phyloP scores from a whole-genome alignment of 2,329 filamentous ascomycete genomes.

The Blumeria hordei region DNA sequence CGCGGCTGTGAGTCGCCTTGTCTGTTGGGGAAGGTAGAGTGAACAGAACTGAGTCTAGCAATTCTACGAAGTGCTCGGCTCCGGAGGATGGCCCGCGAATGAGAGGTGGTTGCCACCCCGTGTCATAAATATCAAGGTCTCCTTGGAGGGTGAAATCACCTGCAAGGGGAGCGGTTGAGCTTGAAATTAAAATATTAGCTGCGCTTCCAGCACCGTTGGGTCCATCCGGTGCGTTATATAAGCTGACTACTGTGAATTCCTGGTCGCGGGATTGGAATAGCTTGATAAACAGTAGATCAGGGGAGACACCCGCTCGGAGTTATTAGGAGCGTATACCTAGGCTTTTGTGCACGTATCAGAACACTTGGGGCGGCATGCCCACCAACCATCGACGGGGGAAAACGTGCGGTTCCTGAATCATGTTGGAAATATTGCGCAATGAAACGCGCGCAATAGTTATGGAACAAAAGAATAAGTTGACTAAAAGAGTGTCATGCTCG shows the following conservation, averaged over 20 bases:
- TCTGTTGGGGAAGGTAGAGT: not conserved
- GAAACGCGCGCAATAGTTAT: too few relatives aligned
- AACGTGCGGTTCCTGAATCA: constrained; percentile 1
- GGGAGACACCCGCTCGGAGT: too few relatives aligned
- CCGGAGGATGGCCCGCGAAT: not conserved
- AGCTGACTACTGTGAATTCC: not conserved
- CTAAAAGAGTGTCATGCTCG: too few relatives aligned
- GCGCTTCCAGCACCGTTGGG: not conserved
- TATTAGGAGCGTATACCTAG: not conserved
- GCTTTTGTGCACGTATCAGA: not conserved
- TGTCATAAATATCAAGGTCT: not conserved
- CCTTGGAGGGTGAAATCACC: not conserved
- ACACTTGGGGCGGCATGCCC: not conserved
- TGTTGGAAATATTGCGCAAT: too few relatives aligned
- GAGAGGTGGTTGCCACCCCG: not conserved
- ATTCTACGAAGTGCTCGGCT: not conserved
- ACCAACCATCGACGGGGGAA: not conserved
- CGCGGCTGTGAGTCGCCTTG: not conserved
- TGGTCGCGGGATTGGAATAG: too few relatives aligned
- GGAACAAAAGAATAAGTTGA: too few relatives aligned
- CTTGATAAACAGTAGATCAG: too few relatives aligned
- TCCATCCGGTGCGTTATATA: not conserved
- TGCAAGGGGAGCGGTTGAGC: not conserved
- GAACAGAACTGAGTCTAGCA: not conserved
- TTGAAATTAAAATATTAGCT: not conserved